Percentiles rank a stretch among this genome's conserved stretches.
Evolutionary conservation across 225 moss, liverwort and hornwort genomes (phyloP).

Genomic region (Lunularia cruciata): DNA sequence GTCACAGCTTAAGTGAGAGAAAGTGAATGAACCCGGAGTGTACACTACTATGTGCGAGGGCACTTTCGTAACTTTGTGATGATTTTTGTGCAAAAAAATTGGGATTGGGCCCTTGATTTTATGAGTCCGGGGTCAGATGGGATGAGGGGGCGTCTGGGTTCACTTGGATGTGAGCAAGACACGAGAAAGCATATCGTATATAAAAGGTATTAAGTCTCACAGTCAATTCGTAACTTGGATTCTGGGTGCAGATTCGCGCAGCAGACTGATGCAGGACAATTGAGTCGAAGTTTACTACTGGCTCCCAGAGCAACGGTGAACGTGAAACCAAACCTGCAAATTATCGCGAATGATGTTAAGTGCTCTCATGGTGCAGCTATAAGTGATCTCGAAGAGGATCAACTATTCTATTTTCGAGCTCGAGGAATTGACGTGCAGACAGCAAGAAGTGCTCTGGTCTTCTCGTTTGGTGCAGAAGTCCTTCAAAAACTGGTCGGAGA

Average conservation of each 20-base stretch:
- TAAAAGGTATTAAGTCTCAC: too few species aligned
- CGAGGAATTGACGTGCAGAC: constrained; percentile 84
- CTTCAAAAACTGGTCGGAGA: constrained; percentile 69
- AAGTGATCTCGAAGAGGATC: constrained; percentile 93
- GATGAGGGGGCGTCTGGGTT: too few species aligned
- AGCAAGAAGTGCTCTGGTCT: constrained; percentile 90
- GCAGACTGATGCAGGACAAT: constrained; percentile 93
- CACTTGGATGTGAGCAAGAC: too few species aligned
- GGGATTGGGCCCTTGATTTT: too few species aligned
- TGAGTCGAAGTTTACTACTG: constrained; percentile 78
- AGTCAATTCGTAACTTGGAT: too few species aligned
- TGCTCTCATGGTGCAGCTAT: constrained; percentile 90
- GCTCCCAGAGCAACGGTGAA: constrained; percentile 89
- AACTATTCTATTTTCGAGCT: constrained; percentile 87
- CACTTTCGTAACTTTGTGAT: too few species aligned
- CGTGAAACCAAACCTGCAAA: constrained; percentile 94
- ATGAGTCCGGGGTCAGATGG: too few species aligned
- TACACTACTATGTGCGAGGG: too few species aligned
- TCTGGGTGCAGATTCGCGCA: constrained; percentile 66
- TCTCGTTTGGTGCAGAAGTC: constrained; percentile 94
- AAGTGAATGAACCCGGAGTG: too few species aligned
- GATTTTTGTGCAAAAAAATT: too few species aligned
- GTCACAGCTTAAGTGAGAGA: too few species aligned
- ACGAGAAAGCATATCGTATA: too few species aligned
- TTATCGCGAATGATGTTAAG: constrained; percentile 96